These are phyloP conservation scores for Fusarium tjaetaba DNA, from an alignment of 2,329 filamentous ascomycete species.

Conservation along the genomic window DNA sequence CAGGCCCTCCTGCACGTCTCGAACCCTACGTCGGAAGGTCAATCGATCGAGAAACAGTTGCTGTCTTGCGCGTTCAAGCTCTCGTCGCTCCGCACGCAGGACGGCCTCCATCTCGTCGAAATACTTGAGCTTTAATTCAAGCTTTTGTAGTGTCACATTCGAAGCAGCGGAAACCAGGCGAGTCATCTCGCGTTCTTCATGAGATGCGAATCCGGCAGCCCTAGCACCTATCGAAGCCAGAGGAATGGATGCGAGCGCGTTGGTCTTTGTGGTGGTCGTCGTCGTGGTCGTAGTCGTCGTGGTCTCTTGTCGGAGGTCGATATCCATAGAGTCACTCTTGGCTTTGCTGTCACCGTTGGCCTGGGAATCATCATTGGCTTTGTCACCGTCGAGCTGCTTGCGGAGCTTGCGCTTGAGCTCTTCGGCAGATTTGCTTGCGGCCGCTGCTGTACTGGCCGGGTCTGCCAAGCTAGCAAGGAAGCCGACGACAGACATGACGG, in stretches of 20 bases:
- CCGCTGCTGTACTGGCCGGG: conserved; percentile 88
- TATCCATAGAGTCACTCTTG: conserved; percentile 71
- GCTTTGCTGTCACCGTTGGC: conserved; percentile 70
- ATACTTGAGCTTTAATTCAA: conserved; percentile 94
- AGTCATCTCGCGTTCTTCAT: conserved; percentile 97
- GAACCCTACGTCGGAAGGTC: conserved; percentile 86
- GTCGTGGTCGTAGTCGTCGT: conserved; percentile 63
- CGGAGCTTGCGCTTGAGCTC: conserved; percentile 84
- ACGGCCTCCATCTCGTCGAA: conserved; percentile 97
- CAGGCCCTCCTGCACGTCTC: conserved; percentile 82
- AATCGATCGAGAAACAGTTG: conserved; percentile 93
- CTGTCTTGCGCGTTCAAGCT: conserved; percentile 90
- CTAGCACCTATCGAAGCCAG: conserved; percentile 88
- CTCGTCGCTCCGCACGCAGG: conserved; percentile 88
- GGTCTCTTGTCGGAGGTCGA: conserved; percentile 66
- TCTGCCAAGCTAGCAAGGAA: conserved; percentile 94
- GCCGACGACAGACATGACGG: conserved; percentile 93
- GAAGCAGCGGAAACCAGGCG: conserved; percentile 90
- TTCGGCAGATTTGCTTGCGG: conserved; percentile 86
- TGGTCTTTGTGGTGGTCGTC: conserved; percentile 57
- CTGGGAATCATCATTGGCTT: conserved; percentile 52
- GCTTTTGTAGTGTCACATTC: conserved; percentile 93
- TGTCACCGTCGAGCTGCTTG: conserved; percentile 74
- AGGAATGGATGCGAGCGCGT: conserved; percentile 77
- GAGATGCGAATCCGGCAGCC: conserved; percentile 86